Evolutionary conservation across 202 grass and related monocot species (phyloP), one percentile per base, ranked within the genome.

Genomic region (Cymbopogon flexuosus): DNA sequence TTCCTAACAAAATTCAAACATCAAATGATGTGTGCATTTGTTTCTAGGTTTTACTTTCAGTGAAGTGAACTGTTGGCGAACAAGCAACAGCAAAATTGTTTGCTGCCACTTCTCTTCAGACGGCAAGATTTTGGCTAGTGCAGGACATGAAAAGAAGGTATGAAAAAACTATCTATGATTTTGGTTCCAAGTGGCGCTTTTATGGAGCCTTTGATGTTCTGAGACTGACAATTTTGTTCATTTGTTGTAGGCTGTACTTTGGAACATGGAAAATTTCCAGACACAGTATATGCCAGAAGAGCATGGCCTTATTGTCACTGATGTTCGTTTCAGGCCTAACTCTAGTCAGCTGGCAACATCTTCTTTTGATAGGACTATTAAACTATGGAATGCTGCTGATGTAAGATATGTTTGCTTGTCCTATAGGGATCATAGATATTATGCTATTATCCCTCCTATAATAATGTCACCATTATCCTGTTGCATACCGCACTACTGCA

Each of bases 71-170:
- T 91, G 79, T 85, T 93, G 87, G 72, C 90, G 80, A 71, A 93
- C 90, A 64, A 93, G 90, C 87, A 99, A 93, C 74, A 94, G 75
- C 87, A 99, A 99, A 83, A 79, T 99, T 37, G 88, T 99, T n/a
- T 99, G 90, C 81, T 99, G 96, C 66, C 89, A 99, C 81, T 99
- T 99, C 57, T 96, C 96, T 74, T 93, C 93, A 39, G 96, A 96
- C 35, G 96, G 92, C 23, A 99, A 99, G 75, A 88, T 91, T 65
- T 84, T 99, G 56, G 96, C 96, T 73, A 91, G 92, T 85, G 96
- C 96, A 81, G 96, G 96, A 43, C 96, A 99, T 85, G 96, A 99
- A 62, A 99, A 93, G 79, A 99, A 93, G 92, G 96, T 93, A 87
- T 62, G 19, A 24, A 57, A 15, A 61, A 79, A 75, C 52, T 83